A percentile compares a stretch with the other conserved stretches of the same genome.
phyloP scores from a whole-genome alignment of 768 basidiomycete genomes.

The Leccinum barrowsii region DNA sequence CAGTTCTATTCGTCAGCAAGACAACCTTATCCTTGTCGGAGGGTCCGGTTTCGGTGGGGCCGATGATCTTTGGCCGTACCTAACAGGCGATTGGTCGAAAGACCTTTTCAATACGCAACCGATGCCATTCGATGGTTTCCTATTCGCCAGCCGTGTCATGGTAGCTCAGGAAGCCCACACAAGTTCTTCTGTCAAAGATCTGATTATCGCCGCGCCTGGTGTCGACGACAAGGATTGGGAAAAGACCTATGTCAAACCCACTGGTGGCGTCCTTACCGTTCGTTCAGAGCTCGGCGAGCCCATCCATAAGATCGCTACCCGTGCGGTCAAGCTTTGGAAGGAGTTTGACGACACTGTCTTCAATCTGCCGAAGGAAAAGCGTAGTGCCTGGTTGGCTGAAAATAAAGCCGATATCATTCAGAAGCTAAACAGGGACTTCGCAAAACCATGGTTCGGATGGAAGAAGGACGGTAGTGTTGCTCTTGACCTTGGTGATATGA shows the following conservation, averaged over 20 bases:
- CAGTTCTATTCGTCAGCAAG: conserved; percentile 79
- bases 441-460: conserved; percentile 96
- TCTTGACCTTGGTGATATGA: conserved; percentile 92
- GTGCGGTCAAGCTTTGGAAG: conserved; percentile 97
- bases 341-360: conserved; percentile 98
- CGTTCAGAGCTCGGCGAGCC: conserved; percentile 98
- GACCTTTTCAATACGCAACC: conserved; percentile 78
- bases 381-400: conserved; percentile 80
- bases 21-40: conserved; percentile 86
- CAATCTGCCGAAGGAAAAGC: conserved; percentile 94
- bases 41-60: conserved; percentile 96
- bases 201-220: conserved; percentile 93
- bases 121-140: conserved; percentile 98
- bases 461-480: conserved; percentile 89
- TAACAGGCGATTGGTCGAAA: conserved; percentile 93
- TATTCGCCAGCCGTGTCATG: conserved; percentile 97
- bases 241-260: conserved; percentile 89
- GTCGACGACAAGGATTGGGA: conserved; percentile 91
- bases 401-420: conserved; percentile 85
- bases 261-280: conserved; percentile 94
- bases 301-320: conserved; percentile 98
- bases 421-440: conserved; percentile 92
- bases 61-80: conserved; percentile 94
- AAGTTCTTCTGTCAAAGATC: conserved; percentile 88
- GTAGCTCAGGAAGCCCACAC: conserved; percentile 97